phyloP scores from a whole-genome alignment of 306 rosid species.

The Cucurbita moschata region DNA sequence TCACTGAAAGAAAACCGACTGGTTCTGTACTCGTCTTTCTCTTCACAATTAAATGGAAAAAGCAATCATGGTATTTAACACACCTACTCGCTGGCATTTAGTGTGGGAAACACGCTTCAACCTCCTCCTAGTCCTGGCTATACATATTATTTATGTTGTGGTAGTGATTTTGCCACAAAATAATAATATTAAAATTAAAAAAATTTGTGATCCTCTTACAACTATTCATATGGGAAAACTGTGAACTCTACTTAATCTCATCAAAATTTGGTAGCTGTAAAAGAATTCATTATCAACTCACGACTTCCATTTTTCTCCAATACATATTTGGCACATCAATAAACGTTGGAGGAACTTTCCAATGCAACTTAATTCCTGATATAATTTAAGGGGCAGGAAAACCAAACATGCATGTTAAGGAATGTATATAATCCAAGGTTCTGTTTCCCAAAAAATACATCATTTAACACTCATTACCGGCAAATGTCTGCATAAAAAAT shows the following conservation, averaged over 20 bases:
- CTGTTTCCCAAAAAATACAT: slow-evolving; percentile 10
- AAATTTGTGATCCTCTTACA: slow-evolving; percentile 10
- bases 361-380: background rate
- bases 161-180: background rate
- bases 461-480: slow-evolving; percentile 5
- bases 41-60: slow-evolving; percentile 17
- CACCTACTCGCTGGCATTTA: slow-evolving; percentile 26
- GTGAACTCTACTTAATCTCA: background rate
- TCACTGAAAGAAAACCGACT: slow-evolving; percentile 7
- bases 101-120: slow-evolving; percentile 22
- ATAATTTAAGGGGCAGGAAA: slow-evolving; percentile 1
- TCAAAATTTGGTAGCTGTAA: background rate
- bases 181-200: background rate
- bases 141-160: background rate
- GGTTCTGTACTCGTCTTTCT: slow-evolving; percentile 5
- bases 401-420: slow-evolving; percentile 3
- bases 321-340: background rate
- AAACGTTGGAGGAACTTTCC: background rate
- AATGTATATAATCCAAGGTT: slow-evolving; percentile 4
- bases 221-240: background rate
- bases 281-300: background rate
- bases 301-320: background rate
- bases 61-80: slow-evolving; percentile 6
- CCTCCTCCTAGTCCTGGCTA: slow-evolving; percentile 15
- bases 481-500: slow-evolving; percentile 5